Evolutionary conservation across 1,139 yeast genomes (phyloP).

Genomic region (Hansenula lynferdii): DNA sequence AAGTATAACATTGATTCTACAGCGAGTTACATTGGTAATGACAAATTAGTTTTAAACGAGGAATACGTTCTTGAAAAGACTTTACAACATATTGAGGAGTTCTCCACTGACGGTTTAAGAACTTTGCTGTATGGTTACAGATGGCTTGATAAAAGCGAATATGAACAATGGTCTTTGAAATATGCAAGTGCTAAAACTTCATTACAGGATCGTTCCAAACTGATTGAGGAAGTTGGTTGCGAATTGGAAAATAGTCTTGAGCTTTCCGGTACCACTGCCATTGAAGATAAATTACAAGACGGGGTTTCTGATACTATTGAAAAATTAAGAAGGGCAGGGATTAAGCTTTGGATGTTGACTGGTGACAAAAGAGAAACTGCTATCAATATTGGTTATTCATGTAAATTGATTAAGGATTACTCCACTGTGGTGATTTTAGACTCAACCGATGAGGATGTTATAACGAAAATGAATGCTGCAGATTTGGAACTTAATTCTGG

Average conservation of each 20-base stretch:
- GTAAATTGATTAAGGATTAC: constrained; percentile 88
- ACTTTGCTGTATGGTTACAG: constrained; percentile 80
- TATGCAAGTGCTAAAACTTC: constrained; percentile 79
- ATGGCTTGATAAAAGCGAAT: constrained; percentile 60
- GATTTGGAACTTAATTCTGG: constrained; percentile 47
- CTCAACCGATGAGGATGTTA: constrained; percentile 50
- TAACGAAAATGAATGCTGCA: constrained; percentile 36
- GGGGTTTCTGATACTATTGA: constrained; percentile 96
- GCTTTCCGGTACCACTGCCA: constrained; percentile 90
- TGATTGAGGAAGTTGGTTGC: constrained; percentile 72
- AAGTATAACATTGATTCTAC: constrained; percentile 33
- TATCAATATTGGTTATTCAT: constrained; percentile 92
- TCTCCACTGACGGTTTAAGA: constrained; percentile 91
- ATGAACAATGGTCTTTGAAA: constrained; percentile 58
- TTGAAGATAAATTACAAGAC: constrained; percentile 92
- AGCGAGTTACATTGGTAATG: constrained; percentile 47
- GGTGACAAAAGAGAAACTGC: constrained; percentile 99
- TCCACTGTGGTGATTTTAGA: constrained; percentile 81
- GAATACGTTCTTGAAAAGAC: constrained; percentile 79
- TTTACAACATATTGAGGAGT: constrained; percentile 85
- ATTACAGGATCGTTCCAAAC: constrained; percentile 55
- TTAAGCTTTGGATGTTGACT: constrained; percentile 95
- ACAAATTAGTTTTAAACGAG: constrained; percentile 63
- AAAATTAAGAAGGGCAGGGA: constrained; percentile 87
- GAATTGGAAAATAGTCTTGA: constrained; percentile 62